Percentiles rank a stretch among this genome's conserved stretches.
These are phyloP conservation scores for Cystobasidium onofrii DNA, from an alignment of 768 basidiomycete species.

Conservation along the genomic window DNA sequence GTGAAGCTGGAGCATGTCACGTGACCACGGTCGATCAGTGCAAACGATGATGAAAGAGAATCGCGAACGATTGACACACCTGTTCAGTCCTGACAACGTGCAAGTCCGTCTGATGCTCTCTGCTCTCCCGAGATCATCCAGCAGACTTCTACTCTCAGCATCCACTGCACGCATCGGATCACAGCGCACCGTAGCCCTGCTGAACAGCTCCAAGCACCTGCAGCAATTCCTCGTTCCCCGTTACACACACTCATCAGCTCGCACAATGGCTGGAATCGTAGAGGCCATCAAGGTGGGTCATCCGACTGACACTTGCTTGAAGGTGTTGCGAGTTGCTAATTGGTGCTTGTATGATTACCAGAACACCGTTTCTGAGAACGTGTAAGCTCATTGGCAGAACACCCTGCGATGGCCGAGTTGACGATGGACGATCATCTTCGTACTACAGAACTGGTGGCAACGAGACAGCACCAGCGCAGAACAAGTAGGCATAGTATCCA, in stretches of 20 bases:
- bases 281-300: neutral
- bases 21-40: too few relatives aligned
- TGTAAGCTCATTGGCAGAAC: neutral
- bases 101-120: neutral
- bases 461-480: constrained; percentile 6
- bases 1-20: too few relatives aligned
- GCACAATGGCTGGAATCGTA: neutral
- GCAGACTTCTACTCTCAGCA: neutral
- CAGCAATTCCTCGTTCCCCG: neutral
- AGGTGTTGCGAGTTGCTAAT: too few relatives aligned
- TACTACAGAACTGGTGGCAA: constrained; percentile 24
- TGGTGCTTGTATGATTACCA: too few relatives aligned
- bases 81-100: neutral
- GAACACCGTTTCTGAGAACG: constrained; percentile 29
- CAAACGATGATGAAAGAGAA: neutral
- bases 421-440: neutral
- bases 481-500: constrained; percentile 14
- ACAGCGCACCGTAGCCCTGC: neutral
- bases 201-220: neutral
- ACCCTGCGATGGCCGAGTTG: neutral
- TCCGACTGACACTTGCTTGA: too few relatives aligned
- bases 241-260: neutral
- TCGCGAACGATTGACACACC: neutral
- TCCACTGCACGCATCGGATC: neutral
- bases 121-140: neutral